Percentiles rank a stretch among this genome's conserved stretches.
phyloP scores from a whole-genome alignment of 805 yeast genomes.

The Yarrowia alimentaria region DNA sequence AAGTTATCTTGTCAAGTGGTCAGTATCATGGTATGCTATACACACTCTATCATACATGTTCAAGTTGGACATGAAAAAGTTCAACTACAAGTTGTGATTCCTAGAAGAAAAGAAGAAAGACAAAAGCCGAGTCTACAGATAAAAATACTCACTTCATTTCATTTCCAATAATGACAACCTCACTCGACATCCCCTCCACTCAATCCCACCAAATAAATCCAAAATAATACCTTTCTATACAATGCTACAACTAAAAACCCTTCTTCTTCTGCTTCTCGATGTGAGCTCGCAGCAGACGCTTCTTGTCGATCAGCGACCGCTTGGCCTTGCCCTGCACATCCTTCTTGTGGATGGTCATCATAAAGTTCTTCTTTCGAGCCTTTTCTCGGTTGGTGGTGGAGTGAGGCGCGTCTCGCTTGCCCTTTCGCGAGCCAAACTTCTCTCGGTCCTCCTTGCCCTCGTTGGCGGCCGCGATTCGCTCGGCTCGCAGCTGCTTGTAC shows the following conservation, averaged over 20 bases:
- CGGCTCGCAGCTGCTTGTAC: slow-evolving; percentile 85
- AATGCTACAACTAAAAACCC: slow-evolving; percentile 45
- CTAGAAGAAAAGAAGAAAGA: too few species aligned
- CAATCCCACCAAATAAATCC: too few species aligned
- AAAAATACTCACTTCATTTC: too few species aligned
- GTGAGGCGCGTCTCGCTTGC: slow-evolving; percentile 66
- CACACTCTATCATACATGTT: too few species aligned
- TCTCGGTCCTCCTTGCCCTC: slow-evolving; percentile 95
- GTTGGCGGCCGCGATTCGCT: slow-evolving; percentile 76
- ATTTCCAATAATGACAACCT: too few species aligned
- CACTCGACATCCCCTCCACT: too few species aligned
- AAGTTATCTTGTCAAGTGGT: too few species aligned
- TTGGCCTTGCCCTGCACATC: slow-evolving; percentile 92
- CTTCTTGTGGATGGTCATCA: slow-evolving; percentile 96
- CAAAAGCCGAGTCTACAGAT: too few species aligned
- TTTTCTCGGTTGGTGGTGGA: slow-evolving; percentile 95
- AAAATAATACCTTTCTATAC: slow-evolving; percentile 22
- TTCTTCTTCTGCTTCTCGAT: slow-evolving; percentile 87
- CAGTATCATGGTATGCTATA: too few species aligned
- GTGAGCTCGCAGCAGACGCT: slow-evolving; percentile 80
- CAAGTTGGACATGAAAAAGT: too few species aligned
- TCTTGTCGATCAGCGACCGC: slow-evolving; percentile 86
- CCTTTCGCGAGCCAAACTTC: slow-evolving; percentile 83
- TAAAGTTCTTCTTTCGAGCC: slow-evolving; percentile 97
- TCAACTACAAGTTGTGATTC: too few species aligned